phyloP scores from a whole-genome alignment of 1,284 basidiomycete genomes.

The Heliocybe sulcata region DNA sequence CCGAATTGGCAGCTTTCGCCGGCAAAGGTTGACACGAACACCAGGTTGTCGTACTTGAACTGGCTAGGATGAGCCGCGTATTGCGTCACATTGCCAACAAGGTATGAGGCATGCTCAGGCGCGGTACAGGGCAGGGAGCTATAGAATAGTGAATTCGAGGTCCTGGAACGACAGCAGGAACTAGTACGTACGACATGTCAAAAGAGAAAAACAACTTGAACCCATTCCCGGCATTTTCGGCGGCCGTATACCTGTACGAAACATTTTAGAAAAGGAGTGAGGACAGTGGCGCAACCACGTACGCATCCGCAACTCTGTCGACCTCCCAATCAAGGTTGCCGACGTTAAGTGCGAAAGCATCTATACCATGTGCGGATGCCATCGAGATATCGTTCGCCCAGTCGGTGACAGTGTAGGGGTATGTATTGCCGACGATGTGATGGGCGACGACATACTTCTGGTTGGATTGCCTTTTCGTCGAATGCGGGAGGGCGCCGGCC shows the following conservation, averaged over 20 bases:
- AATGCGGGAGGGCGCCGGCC: too few relatives aligned
- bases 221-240: constrained; percentile 36
- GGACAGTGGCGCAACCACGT: not conserved
- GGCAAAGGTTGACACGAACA: constrained; percentile 73
- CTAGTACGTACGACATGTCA: constrained; percentile 20
- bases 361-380: constrained; percentile 53
- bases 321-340: constrained; percentile 64
- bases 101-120: constrained; percentile 41
- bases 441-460: constrained; percentile 57
- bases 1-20: constrained; percentile 76
- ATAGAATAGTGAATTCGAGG: constrained; percentile 11
- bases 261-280: too few relatives aligned
- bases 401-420: constrained; percentile 48
- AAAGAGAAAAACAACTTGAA: constrained; percentile 28
- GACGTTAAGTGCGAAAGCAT: constrained; percentile 63
- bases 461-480: constrained; percentile 4
- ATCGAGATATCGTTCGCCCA: constrained; percentile 53
- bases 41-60: constrained; percentile 46
- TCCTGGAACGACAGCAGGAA: constrained; percentile 11
- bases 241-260: constrained; percentile 40
- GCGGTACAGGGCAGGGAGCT: constrained; percentile 25
- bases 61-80: constrained; percentile 60
- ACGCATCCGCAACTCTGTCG: constrained; percentile 54
- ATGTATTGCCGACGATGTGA: constrained; percentile 64
- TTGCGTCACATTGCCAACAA: constrained; percentile 52